A percentile compares a stretch with the other conserved stretches of the same genome.
Conservation (phyloP, 805 yeast genomes). For the Teunomyces cretensis region DNA sequence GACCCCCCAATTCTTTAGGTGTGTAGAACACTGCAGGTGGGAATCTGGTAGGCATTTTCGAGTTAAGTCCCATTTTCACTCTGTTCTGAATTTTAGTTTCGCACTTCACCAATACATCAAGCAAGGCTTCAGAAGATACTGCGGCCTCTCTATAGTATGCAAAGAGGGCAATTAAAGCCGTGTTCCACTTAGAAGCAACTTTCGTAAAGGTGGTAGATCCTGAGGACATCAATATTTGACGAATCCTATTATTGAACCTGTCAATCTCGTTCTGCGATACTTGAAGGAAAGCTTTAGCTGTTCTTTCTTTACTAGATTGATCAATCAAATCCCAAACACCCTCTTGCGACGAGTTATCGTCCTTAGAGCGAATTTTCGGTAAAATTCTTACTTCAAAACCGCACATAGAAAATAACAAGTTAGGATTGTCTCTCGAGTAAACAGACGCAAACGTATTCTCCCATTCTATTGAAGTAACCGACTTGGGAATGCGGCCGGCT, state of each 20-base stretch:
- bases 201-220: conserved; percentile 95
- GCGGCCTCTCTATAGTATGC: conserved; percentile 94
- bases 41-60: conserved; percentile 97
- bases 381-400: conserved; percentile 91
- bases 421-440: conserved; percentile 88
- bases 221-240: conserved; percentile 90
- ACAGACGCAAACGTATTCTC: conserved; percentile 80
- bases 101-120: conserved; percentile 82
- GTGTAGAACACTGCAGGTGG: conserved; percentile 99
- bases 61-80: conserved; percentile 91
- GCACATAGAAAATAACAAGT: conserved; percentile 83
- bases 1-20: conserved; percentile 95
- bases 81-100: conserved; percentile 93
- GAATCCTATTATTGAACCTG: conserved; percentile 75
- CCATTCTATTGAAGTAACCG: conserved; percentile 76
- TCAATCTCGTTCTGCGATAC: conserved; percentile 81
- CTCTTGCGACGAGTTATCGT: conserved; percentile 58
- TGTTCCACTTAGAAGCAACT: conserved; percentile 94
- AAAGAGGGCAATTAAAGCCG: conserved; percentile 80
- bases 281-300: conserved; percentile 83
- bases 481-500: conserved; percentile 71
- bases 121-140: conserved; percentile 71
- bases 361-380: conserved; percentile 66
- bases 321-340: conserved; percentile 90
- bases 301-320: conserved; percentile 71